phyloP scores from a whole-genome alignment of 2,329 filamentous ascomycete genomes.

The Trichoderma atrobrunneum region DNA sequence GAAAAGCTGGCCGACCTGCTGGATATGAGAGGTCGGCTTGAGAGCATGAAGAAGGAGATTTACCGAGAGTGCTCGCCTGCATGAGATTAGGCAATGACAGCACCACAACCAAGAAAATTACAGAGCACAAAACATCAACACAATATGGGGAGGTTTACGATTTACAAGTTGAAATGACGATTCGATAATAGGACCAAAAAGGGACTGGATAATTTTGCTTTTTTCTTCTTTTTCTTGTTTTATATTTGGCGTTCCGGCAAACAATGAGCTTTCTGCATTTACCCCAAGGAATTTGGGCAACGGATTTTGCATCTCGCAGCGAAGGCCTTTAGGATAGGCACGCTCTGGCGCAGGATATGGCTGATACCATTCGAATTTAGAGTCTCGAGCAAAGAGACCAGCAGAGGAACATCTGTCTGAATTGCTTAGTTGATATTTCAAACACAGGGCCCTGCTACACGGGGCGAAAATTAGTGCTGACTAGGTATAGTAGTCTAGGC shows the following conservation, averaged over 20 bases:
- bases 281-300: slow-evolving; percentile 18
- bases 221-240: not conserved
- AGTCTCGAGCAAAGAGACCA: slow-evolving; percentile 16
- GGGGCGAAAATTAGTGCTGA: slow-evolving; percentile 1
- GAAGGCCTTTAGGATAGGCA: slow-evolving; percentile 14
- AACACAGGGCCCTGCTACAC: not conserved
- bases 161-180: slow-evolving; percentile 17
- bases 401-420: slow-evolving; percentile 7
- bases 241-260: slow-evolving; percentile 12
- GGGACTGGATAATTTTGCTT: slow-evolving; percentile 18
- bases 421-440: slow-evolving; percentile 13
- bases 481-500: not conserved
- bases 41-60: slow-evolving; percentile 59
- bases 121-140: not conserved
- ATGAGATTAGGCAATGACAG: slow-evolving; percentile 15
- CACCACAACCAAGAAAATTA: not conserved
- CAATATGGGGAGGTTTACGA: slow-evolving; percentile 8
- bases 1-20: slow-evolving; percentile 50
- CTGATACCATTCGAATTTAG: slow-evolving; percentile 22
- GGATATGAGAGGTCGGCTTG: slow-evolving; percentile 54
- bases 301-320: slow-evolving; percentile 21
- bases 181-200: slow-evolving; percentile 19
- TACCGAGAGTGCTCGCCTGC: slow-evolving; percentile 43
- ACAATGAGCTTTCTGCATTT: slow-evolving; percentile 20
- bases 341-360: slow-evolving; percentile 21